phyloP scores from a whole-genome alignment of 148 eudicot species.

The Heliamphora exappendiculata region DNA sequence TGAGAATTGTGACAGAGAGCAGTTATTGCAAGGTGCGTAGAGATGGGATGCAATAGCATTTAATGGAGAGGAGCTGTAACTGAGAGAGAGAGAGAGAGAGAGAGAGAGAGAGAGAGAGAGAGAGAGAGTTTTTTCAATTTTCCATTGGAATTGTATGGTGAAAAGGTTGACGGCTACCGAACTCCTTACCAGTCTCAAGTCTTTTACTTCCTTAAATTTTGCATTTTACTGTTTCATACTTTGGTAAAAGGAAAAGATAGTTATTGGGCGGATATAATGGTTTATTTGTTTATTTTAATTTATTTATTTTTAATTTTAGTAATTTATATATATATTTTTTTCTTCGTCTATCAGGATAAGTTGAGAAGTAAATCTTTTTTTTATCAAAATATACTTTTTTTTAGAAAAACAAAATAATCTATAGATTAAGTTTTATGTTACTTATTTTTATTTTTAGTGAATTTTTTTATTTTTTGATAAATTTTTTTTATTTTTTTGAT shows the following conservation, averaged over 20 bases:
- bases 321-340: background rate
- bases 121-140: background rate
- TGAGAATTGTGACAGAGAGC: conserved; percentile 7
- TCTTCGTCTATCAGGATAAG: no score
- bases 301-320: background rate
- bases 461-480: no score
- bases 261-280: background rate
- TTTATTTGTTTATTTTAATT: background rate
- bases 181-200: background rate
- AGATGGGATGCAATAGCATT: conserved; percentile 11
- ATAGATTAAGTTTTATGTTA: no score
- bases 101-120: conserved; percentile 2
- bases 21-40: conserved; percentile 13
- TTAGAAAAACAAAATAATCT: background rate
- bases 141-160: background rate
- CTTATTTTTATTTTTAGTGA: no score
- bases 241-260: background rate
- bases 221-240: background rate
- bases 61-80: conserved; percentile 9
- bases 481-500: no score
- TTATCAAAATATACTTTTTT: background rate
- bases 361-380: no score
- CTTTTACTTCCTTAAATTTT: background rate
- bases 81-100: conserved; percentile 6
- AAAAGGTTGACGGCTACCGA: conserved; percentile 9